Evolutionary conservation across 495 filamentous ascomycete genomes (phyloP), one percentile per base, ranked within the genome.

Genomic region (Neurospora intermedia): DNA sequence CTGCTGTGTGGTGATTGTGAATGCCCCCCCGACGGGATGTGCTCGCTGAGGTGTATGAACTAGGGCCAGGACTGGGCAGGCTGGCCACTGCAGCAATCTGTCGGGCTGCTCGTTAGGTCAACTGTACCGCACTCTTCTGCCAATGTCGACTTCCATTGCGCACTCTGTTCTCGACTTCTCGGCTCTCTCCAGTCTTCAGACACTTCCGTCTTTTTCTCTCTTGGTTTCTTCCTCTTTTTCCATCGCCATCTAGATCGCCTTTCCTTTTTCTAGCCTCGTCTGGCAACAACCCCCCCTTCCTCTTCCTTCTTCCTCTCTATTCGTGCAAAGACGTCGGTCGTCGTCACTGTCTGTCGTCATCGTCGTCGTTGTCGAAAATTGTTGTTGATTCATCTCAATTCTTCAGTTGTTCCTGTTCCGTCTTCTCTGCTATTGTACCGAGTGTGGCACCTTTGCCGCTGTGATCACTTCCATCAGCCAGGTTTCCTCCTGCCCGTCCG

Each of bases 241-340:
- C 77, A 73, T 74, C 79, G 74, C 77, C 77, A 79, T 75, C 78
- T 35, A 80, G 76, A 79, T 81, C 78, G 78, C 80, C 80, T 80
- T 82, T 84, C 81, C 80, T 83, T 82, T 82, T 83, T 75, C 74
- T 78, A 18, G 54, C 54, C 54, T 62, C 54, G 23, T 62, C 27
- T 27, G 54, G 54, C 54, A 62, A 62, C 23, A 62, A 45, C 6
- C 27, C 27, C 23, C 76, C 75, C 79, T 76, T 71, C 73, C 73
- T 75, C 71, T 73, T 78, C 82, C 80, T 80, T 83, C 84, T 75
- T 80, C 78, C 79, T 82, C 81, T 77, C 78, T 78, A 74, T 81
- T 79, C 78, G 80, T 81, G 77, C 78, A 75, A 77, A 77, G 76
- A 73, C 76, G 75, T 48, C 71, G 71, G 76, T 76, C 78, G 79